Percentiles rank a stretch among this genome's conserved stretches.
Evolutionary conservation across 192 early-diverging fungal species (phyloP).

Genomic region (Umbelopsis ramanniana): DNA sequence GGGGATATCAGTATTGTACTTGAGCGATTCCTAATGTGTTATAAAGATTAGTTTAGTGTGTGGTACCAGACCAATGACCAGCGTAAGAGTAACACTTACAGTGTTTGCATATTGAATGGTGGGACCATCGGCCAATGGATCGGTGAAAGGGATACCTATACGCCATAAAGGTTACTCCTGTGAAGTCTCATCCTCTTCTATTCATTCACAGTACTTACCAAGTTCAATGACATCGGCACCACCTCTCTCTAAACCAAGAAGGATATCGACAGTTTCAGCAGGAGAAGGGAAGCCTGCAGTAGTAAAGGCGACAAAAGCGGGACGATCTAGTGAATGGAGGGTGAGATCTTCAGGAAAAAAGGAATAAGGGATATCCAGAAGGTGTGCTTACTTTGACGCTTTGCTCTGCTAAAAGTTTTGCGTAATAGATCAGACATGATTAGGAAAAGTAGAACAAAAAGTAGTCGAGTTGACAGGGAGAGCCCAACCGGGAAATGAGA

Average conservation of each 20-base stretch:
- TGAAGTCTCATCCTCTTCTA: neutral
- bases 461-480: neutral
- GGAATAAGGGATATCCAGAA: neutral
- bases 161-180: neutral
- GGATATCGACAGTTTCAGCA: constrained; percentile 78
- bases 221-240: constrained; percentile 97
- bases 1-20: constrained; percentile 78
- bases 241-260: constrained; percentile 88
- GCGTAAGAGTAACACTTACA: constrained; percentile 45
- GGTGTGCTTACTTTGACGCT: constrained; percentile 18
- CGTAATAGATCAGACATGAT: constrained; percentile 23
- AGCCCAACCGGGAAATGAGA: neutral
- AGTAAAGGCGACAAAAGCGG: constrained; percentile 92
- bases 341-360: neutral
- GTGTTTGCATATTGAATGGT: constrained; percentile 93
- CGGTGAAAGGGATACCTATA: constrained; percentile 92
- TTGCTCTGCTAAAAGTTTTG: constrained; percentile 20
- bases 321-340: constrained; percentile 53
- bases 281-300: constrained; percentile 91
- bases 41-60: constrained; percentile 2
- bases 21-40: constrained; percentile 68
- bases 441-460: neutral
- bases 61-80: constrained; percentile 1
- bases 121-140: constrained; percentile 96
- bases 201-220: constrained; percentile 51